phyloP scores from a whole-genome alignment of 331 rosid genomes.

The Arachis monticola region DNA sequence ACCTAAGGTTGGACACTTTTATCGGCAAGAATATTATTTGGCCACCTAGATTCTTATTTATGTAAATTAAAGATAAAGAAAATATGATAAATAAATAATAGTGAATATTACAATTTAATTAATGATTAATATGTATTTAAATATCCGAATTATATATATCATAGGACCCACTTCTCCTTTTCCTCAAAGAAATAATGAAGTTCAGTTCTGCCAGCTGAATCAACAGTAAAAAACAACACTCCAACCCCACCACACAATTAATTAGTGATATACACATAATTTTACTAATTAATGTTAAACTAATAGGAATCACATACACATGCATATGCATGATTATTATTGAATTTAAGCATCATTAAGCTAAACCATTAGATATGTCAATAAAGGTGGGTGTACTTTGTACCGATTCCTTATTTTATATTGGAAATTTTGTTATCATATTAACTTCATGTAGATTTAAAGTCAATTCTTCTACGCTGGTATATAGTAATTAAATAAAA shows the following conservation, averaged over 20 bases:
- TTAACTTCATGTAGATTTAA: slow-evolving; percentile 19
- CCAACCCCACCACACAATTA: slow-evolving; percentile 32
- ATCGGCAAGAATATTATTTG: too few species aligned
- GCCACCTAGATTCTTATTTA: too few species aligned
- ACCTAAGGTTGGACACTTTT: too few species aligned
- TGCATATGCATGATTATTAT: slow-evolving; percentile 7
- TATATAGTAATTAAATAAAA: background rate
- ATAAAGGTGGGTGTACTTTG: slow-evolving; percentile 29
- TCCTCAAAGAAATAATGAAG: too few species aligned
- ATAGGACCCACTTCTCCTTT: too few species aligned
- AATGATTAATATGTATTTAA: too few species aligned
- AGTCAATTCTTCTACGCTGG: slow-evolving; percentile 32
- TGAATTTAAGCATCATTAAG: slow-evolving; percentile 20
- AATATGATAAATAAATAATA: too few species aligned
- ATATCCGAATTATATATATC: too few species aligned
- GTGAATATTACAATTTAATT: too few species aligned
- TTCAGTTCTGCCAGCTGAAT: too few species aligned
- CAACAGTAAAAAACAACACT: too few species aligned
- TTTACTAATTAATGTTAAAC: background rate
- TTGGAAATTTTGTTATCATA: background rate
- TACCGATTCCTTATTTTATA: background rate
- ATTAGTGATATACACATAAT: background rate
- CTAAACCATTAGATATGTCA: slow-evolving; percentile 14
- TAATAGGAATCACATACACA: background rate
- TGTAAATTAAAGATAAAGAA: too few species aligned